phyloP scores from a whole-genome alignment of 768 basidiomycete species.

The Hygrocybe punicea region DNA sequence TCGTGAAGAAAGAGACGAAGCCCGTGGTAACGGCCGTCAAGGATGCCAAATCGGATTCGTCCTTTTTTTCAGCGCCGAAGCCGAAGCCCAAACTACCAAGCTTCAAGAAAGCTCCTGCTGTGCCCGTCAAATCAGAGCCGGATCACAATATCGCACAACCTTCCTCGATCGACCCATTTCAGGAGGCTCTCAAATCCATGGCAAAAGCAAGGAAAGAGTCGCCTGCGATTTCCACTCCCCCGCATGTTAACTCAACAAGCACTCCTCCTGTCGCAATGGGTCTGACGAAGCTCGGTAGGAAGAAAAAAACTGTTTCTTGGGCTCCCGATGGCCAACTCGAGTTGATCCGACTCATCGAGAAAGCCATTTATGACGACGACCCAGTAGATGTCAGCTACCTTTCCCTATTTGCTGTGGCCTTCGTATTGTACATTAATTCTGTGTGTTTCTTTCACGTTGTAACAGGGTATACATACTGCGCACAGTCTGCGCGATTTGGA shows the following conservation, averaged over 20 bases:
- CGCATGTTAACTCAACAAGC: slow-evolving; percentile 34
- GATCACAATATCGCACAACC: slow-evolving; percentile 68
- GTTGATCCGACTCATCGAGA: slow-evolving; percentile 75
- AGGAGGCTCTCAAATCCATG: slow-evolving; percentile 78
- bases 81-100: slow-evolving; percentile 79
- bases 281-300: slow-evolving; percentile 47
- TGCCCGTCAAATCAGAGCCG: slow-evolving; percentile 47
- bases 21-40: slow-evolving; percentile 43
- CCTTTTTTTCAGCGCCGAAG: slow-evolving; percentile 86
- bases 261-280: slow-evolving; percentile 37
- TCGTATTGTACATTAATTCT: slow-evolving; percentile 54
- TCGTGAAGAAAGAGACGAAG: slow-evolving; percentile 59
- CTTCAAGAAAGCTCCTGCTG: slow-evolving; percentile 71
- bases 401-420: slow-evolving; percentile 36
- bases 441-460: slow-evolving; percentile 29
- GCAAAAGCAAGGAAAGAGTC: slow-evolving; percentile 59
- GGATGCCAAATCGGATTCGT: slow-evolving; percentile 81
- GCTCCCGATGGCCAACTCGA: slow-evolving; percentile 70
- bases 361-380: slow-evolving; percentile 87
- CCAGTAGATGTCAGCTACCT: slow-evolving; percentile 73
- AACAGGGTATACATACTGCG: slow-evolving; percentile 66
- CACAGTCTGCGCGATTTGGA: slow-evolving; percentile 84
- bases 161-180: slow-evolving; percentile 74
- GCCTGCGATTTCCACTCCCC: slow-evolving; percentile 58
- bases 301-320: slow-evolving; percentile 79